A percentile compares a stretch with the other conserved stretches of the same genome.
Conservation (phyloP, 1,284 basidiomycete species). For the Tilletiopsis washingtonensis region DNA sequence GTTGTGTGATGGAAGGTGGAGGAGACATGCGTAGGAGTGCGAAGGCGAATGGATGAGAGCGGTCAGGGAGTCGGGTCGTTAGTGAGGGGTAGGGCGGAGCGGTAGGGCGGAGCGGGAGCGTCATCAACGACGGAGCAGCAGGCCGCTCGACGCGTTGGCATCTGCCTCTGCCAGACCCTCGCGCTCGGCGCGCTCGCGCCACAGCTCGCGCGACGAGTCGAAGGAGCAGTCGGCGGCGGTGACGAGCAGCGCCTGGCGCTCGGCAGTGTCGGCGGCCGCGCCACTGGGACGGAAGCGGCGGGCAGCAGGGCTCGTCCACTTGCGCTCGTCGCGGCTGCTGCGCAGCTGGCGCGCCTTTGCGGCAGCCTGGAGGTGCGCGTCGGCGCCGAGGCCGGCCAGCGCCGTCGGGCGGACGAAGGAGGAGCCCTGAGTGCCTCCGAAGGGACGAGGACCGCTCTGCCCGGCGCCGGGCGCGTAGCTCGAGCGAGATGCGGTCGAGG, state of each 20-base stretch:
- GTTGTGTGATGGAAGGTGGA: too few relatives aligned
- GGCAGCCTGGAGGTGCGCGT: neutral
- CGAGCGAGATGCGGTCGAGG: neutral
- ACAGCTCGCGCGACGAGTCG: neutral
- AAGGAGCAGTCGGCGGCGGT: neutral
- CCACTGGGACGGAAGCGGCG: neutral
- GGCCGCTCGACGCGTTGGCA: too few relatives aligned
- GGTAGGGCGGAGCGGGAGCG: too few relatives aligned
- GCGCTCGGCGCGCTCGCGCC: too few relatives aligned
- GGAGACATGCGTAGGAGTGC: too few relatives aligned
- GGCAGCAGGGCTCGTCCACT: neutral
- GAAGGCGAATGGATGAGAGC: too few relatives aligned
- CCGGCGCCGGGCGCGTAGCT: neutral
- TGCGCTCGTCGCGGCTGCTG: neutral
- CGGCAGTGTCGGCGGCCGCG: too few relatives aligned
- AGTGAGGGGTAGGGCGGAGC: too few relatives aligned
- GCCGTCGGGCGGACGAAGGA: conserved; percentile 1
- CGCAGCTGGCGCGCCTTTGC: neutral
- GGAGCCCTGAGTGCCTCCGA: neutral
- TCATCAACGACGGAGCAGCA: too few relatives aligned
- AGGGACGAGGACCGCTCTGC: neutral
- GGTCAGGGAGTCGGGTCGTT: too few relatives aligned
- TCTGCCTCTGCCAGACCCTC: too few relatives aligned
- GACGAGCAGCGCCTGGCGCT: too few relatives aligned
- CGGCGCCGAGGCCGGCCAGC: neutral